Base-by-base conservation (phyloP, 306 rosid genomes). In the Astragalus glycyphyllos region DNA sequence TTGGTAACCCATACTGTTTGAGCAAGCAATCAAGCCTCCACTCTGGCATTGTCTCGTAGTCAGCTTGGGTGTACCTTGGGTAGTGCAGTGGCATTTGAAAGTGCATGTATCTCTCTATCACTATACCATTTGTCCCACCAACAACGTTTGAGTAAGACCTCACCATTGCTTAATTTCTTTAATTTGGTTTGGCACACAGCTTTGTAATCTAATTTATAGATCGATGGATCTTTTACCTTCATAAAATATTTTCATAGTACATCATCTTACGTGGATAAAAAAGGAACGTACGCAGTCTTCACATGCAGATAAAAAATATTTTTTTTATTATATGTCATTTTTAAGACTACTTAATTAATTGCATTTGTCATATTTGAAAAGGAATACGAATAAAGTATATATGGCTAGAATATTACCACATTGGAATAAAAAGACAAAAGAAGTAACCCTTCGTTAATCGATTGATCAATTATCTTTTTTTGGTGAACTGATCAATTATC, bases 61-160 rank as follows among this genome's bases (percentile, higher is more conserved):
- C 93, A 23, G 79, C 75, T 44, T 78, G 42, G 1, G 84, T 81
- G 80, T 88, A 85, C 65, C 83, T 80, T 40, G 93, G 93, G 70
- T 88, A 88, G 81, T 88, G 93, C 16, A 88, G 69, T 50, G 90
- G 90, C 90, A 88, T 88, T 78, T 85, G 86, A 74, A 85, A 84
- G 37, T 78, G 45, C 10, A 80, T 78, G 20, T 81, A 82, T 29
- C 72, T 5, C 50, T 61, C 67, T 34, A 67, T 41, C 10, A 8
- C 11, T 41, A 8, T 41, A 7, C 45, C 11, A 8, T 41, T 9
- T 8, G 0, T 12, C 45, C 45, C 11, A 8, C 45, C 11, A 35
- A 35, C 45, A 1, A 41, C 23, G 23, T 20, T 20, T 20, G 23
- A 2, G 23, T 2, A 20, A 20, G 23, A 20, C 23, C 12, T 10